Evolutionary conservation across 495 filamentous ascomycete species (phyloP).

Genomic region (Corynascus novoguineensis): DNA sequence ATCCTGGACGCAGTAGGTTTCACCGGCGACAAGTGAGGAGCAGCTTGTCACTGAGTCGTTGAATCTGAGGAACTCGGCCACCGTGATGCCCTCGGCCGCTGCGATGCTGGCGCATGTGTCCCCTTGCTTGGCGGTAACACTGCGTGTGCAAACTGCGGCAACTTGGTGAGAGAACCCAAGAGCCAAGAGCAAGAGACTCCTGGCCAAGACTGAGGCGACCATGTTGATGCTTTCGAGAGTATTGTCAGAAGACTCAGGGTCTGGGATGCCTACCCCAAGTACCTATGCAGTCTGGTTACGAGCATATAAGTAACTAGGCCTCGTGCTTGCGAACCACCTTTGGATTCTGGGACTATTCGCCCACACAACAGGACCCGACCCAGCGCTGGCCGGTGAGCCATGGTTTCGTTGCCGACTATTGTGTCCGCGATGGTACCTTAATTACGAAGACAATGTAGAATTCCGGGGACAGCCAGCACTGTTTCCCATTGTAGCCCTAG

Average conservation of each 20-base stretch:
- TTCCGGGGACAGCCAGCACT: background rate
- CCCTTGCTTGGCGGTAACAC: conserved; percentile 21
- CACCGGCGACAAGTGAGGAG: conserved; percentile 18
- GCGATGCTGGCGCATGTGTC: conserved; percentile 29
- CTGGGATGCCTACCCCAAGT: background rate
- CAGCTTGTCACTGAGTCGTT: conserved; percentile 28
- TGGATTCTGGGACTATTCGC: background rate
- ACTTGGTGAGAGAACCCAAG: conserved; percentile 10
- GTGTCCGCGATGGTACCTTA: background rate
- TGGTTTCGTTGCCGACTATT: background rate
- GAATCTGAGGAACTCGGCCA: conserved; percentile 26
- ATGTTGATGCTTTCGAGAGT: conserved; percentile 9
- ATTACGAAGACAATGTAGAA: background rate
- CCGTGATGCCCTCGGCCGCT: conserved; percentile 24
- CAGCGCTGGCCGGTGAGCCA: background rate
- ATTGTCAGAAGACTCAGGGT: background rate
- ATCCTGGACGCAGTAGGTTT: conserved; percentile 24
- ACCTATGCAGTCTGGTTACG: background rate
- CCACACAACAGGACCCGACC: background rate
- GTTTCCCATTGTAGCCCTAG: background rate
- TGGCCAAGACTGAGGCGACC: conserved; percentile 12
- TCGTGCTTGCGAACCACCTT: too few relatives aligned
- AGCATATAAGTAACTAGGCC: background rate
- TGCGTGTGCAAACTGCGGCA: conserved; percentile 18
- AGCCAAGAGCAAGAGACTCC: conserved; percentile 14